A percentile compares a stretch with the other conserved stretches of the same genome.
phyloP scores from a whole-genome alignment of 1,284 basidiomycete species.

The Laetiporus sulphureus region DNA sequence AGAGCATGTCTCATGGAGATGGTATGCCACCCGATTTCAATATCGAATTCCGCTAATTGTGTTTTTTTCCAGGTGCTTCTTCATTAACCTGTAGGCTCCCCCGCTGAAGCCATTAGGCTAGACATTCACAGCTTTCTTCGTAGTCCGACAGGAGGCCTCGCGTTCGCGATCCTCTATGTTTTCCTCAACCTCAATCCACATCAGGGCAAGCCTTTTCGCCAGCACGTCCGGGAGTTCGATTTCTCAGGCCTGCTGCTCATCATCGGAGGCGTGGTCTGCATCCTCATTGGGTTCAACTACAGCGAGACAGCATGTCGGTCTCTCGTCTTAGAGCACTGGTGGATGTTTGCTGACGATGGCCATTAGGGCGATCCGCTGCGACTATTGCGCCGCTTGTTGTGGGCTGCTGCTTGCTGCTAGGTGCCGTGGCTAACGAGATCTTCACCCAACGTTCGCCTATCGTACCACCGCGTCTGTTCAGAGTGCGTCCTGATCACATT shows the following conservation, averaged over 20 bases:
- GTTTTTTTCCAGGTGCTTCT: slow-evolving; percentile 51
- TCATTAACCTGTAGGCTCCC: slow-evolving; percentile 59
- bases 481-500: slow-evolving; percentile 30
- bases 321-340: background rate
- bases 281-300: slow-evolving; percentile 81
- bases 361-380: slow-evolving; percentile 29
- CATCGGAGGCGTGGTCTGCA: slow-evolving; percentile 63
- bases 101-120: too few species aligned
- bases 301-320: slow-evolving; percentile 59
- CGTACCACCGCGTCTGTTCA: slow-evolving; percentile 75
- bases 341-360: background rate
- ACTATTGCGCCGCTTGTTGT: slow-evolving; percentile 73
- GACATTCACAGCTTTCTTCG: too few species aligned
- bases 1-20: slow-evolving; percentile 70
- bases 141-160: slow-evolving; percentile 73
- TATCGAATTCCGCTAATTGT: slow-evolving; percentile 1
- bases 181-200: slow-evolving; percentile 82
- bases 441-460: slow-evolving; percentile 74
- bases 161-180: slow-evolving; percentile 65
- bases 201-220: slow-evolving; percentile 44
- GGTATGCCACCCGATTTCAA: slow-evolving; percentile 32
- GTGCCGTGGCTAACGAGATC: slow-evolving; percentile 58
- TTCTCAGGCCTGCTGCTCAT: slow-evolving; percentile 70
- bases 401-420: slow-evolving; percentile 54
- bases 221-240: slow-evolving; percentile 69